Conservation (phyloP, 805 yeast genomes). For the Peterozyma xylosa region DNA sequence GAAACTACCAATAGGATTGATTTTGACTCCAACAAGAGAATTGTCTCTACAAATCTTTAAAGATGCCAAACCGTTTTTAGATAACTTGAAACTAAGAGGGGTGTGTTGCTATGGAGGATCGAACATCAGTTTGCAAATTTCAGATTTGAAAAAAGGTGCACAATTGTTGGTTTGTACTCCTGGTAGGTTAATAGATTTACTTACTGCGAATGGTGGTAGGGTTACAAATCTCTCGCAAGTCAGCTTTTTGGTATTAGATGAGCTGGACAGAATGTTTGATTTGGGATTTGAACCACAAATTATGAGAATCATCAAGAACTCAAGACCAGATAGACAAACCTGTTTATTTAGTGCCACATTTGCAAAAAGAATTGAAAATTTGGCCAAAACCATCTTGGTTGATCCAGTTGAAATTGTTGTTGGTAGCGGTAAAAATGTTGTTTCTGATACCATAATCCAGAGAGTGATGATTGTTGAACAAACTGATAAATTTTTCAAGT, state of each 20-base stretch:
- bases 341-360: constrained; percentile 93
- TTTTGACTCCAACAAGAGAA: constrained; percentile 90
- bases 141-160: constrained; percentile 67
- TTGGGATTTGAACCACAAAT: constrained; percentile 97
- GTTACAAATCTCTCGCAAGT: constrained; percentile 60
- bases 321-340: constrained; percentile 83
- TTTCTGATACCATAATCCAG: constrained; percentile 76
- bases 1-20: constrained; percentile 56
- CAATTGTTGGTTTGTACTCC: constrained; percentile 91
- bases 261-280: constrained; percentile 95
- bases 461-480: constrained; percentile 53
- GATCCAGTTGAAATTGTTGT: constrained; percentile 72
- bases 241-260: constrained; percentile 85
- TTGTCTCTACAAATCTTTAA: constrained; percentile 76
- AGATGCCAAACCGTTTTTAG: constrained; percentile 55
- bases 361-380: constrained; percentile 67
- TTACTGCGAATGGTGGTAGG: constrained; percentile 78
- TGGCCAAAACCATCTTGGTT: constrained; percentile 59
- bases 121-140: constrained; percentile 73
- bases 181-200: constrained; percentile 83
- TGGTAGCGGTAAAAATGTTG: constrained; percentile 66
- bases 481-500: constrained; percentile 45
- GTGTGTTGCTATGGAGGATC: constrained; percentile 92
- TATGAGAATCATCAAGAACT: constrained; percentile 63
- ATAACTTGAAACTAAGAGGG: constrained; percentile 39